Base-by-base conservation (phyloP, 768 basidiomycete species). In the Stropharia rugosoannulata region DNA sequence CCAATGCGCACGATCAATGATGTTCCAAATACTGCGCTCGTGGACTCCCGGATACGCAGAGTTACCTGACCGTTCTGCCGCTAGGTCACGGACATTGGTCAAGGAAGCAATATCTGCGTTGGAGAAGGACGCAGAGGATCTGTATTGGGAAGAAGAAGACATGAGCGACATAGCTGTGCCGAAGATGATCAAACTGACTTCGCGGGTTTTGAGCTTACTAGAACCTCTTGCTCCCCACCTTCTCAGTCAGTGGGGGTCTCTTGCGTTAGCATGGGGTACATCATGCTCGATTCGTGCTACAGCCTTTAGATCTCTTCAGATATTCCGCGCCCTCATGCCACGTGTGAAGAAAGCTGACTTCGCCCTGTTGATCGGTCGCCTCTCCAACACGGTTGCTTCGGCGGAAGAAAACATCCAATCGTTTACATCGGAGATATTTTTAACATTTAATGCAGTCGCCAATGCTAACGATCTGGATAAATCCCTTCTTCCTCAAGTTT, bases 251-350 rank as follows among this genome's bases (percentile, higher is more conserved):
- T 93, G 95, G 86, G 93, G 91, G 5, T 86, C 86, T 2, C 60
- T 94, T 29, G 89, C 91, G 9, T 72, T 97, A 55, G 73, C 78
- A 27, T 97, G 95, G 87, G 89, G 92, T 4, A 94, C 93, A 11
- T 79, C 87, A 1, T 96, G 93, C 64, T 89, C 91, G 13, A 92
- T 93, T 58, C 85, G 93, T 45, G 84, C 86, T 38, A 85, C 86
- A 16, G 93, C 95, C 2, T 92, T 90, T 72, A 82, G 94, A 32
- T 95, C 94, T 9, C 75, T 97, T 56, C 95, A 97, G 67, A 77
- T 94, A n/a, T 94, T 92, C 71, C 86, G 93, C 37, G 83, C 89
- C 1, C 75, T 97, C 18, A 82, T 85, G 65, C 89, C 93, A 0
- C 76, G 80, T 25, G 80, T 93, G 39, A 85, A 83, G 50, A 82